Percentiles rank a stretch among this genome's conserved stretches.
These are phyloP conservation scores for Tremella yokohamensis DNA, from an alignment of 768 basidiomycete genomes.

Conservation along the genomic window DNA sequence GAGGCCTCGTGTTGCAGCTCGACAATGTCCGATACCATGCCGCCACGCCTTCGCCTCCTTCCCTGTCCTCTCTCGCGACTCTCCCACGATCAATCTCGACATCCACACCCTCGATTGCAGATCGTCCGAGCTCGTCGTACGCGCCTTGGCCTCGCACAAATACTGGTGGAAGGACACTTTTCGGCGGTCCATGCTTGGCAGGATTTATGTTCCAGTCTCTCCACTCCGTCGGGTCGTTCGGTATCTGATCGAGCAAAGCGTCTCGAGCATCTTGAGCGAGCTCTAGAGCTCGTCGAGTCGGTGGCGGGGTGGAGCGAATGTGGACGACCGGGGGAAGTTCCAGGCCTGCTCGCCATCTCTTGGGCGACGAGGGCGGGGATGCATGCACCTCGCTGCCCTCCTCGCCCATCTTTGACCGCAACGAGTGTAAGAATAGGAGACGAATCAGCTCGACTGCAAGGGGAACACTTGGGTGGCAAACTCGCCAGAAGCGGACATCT, in stretches of 20 bases:
- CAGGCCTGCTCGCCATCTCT: conserved; percentile 23
- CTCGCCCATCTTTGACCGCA: too few relatives aligned
- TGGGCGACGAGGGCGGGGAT: too few relatives aligned
- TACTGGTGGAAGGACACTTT: conserved; percentile 19
- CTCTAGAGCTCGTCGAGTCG: background rate
- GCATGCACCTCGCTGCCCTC: too few relatives aligned
- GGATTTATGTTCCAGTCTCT: conserved; percentile 44
- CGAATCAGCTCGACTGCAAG: too few relatives aligned
- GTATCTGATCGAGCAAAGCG: background rate
- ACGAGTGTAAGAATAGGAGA: too few relatives aligned
- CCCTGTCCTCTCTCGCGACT: conserved; percentile 12
- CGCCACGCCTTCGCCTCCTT: conserved; percentile 24
- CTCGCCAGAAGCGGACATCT: too few relatives aligned
- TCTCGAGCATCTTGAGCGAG: background rate
- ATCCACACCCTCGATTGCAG: conserved; percentile 24
- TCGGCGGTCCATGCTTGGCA: conserved; percentile 32
- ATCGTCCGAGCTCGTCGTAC: conserved; percentile 41
- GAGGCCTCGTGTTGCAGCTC: background rate
- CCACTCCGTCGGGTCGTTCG: conserved; percentile 16
- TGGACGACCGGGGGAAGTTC: conserved; percentile 32
- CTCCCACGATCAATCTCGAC: conserved; percentile 24
- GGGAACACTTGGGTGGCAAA: too few relatives aligned
- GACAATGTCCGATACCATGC: conserved; percentile 36
- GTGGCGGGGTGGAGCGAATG: conserved; percentile 22
- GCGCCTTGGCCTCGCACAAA: conserved; percentile 22